Base-by-base conservation (phyloP, 2,329 filamentous ascomycete genomes). In the Fusarium sp. region DNA sequence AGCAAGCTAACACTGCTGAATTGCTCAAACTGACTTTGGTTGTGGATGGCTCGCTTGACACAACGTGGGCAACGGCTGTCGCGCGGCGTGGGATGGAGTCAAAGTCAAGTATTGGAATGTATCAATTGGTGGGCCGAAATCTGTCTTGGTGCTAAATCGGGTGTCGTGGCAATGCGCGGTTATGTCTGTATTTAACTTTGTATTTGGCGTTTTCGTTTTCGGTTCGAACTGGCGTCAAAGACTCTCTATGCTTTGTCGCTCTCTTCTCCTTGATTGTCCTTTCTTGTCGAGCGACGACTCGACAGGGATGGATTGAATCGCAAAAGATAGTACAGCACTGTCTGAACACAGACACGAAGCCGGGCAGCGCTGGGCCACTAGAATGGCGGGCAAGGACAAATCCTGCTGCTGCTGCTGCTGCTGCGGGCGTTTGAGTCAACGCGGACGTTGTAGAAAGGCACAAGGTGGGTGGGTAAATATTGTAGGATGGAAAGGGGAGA, bases 341-440 rank as follows among this genome's bases (percentile, higher is more conserved):
- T 36, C 31, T 33, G 11, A 3, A 55, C 47, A 59, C 46, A 62
- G 56, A 66, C 63, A 65, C 55, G 15, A 50, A 64, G 52, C 49
- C 56, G 54, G 35, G 53, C 61, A 66, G 64, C 64, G 54, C 47
- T 60, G 53, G 48, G 59, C 64, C 59, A 66, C 63, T 62, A 67
- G 58, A 61, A 64, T 62, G 61, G 53, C 59, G 50, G 57, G 54
- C 62, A 68, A 64, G 49, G 48, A 51, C 45, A 58, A 57, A 55
- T 66, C 56, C 61, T 69, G 60, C 60, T 65, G 54, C 53, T 61
- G 63, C 57, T 54, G 48, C 60, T 63, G 57, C 48, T 52, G 64
- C 54, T 63, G 50, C 58, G 55, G 42, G 45, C 54, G 53, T 53
- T 55, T 63, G 59, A 60, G 59, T 63, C 59, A 60, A 54, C 54